A percentile compares a stretch with the other conserved stretches of the same genome.
phyloP scores from a whole-genome alignment of 2,329 filamentous ascomycete genomes.

The Fusarium nodosum region DNA sequence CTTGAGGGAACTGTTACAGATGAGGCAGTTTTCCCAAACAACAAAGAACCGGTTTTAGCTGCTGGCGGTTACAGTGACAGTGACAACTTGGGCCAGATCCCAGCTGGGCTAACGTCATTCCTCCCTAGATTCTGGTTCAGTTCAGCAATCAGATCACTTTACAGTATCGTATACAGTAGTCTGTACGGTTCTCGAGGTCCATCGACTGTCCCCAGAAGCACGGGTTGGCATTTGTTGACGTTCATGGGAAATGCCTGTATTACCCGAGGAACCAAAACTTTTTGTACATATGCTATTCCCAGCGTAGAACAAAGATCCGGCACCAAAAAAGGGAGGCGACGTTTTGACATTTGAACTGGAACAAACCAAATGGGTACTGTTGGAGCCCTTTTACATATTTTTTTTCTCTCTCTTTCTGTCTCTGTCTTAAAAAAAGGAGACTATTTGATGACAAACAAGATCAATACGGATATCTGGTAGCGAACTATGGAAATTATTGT shows the following conservation, averaged over 20 bases:
- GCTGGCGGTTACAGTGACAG: conserved; percentile 14
- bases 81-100: conserved; percentile 27
- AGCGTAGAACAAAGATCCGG: conserved; percentile 38
- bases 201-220: conserved; percentile 25
- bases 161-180: not conserved
- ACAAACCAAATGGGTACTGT: conserved; percentile 28
- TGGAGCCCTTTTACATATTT: conserved; percentile 21
- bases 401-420: not conserved
- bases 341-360: conserved; percentile 44
- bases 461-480: conserved; percentile 12
- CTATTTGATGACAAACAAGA: conserved; percentile 28
- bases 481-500: conserved; percentile 18
- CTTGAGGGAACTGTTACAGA: conserved; percentile 39
- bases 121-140: conserved; percentile 13
- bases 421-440: conserved; percentile 2
- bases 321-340: conserved; percentile 40
- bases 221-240: conserved; percentile 23
- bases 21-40: conserved; percentile 40
- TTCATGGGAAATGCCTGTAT: conserved; percentile 45
- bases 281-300: conserved; percentile 41
- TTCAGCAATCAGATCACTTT: conserved; percentile 1
- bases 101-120: conserved; percentile 43
- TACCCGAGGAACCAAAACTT: conserved; percentile 13
- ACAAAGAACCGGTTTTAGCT: conserved; percentile 40
- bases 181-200: not conserved